Evolutionary conservation across 345 rosid genomes (phyloP), one percentile per base, ranked within the genome.

Genomic region (Pistacia integerrima): DNA sequence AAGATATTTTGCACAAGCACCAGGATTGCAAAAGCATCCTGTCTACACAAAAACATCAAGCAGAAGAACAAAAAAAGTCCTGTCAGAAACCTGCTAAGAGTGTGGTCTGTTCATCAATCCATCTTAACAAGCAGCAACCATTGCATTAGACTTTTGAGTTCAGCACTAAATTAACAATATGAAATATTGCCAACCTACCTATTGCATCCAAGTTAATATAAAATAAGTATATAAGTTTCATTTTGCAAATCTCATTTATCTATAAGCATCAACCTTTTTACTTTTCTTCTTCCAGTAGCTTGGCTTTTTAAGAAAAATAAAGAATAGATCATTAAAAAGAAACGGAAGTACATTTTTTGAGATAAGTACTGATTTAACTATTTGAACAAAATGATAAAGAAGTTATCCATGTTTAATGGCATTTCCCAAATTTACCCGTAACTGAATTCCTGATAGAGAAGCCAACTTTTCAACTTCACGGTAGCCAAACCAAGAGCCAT

Each of bases 1-100:
- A 78, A 95, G 97, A 85, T 90, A 90, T 83, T 95, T 95, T 58
- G 97, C 97, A 86, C 99, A 95, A 70, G 99, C 97, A 69, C 99
- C 99, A 18, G 99, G 99, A 85, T 95, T 96, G 91, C 99, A 93
- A 85, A 96, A 96, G 87, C 99, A 96, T 80, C 99, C 99, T 84
- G 99, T 93, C 99, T 96, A 90, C 72, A 87, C 77, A 82, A 77
- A 84, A 88, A 84, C 66, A 76, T 41, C 41, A 77, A 69, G 64
- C 70, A 46, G 49, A 77, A 49, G 18, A 67, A 25, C 55, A 44
- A 65, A 66, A 67, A 22, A 73, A 51, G 51, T 75, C 49, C 49
- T 28, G 73, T 83, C 74, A 86, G 75, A 46, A 66, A 49, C 49
- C 64, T 6, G 72, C 51, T 49, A 20, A 46, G 36, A 41, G 38